Conservation (phyloP, 441 rosid genomes). For the Jatropha podagrica region DNA sequence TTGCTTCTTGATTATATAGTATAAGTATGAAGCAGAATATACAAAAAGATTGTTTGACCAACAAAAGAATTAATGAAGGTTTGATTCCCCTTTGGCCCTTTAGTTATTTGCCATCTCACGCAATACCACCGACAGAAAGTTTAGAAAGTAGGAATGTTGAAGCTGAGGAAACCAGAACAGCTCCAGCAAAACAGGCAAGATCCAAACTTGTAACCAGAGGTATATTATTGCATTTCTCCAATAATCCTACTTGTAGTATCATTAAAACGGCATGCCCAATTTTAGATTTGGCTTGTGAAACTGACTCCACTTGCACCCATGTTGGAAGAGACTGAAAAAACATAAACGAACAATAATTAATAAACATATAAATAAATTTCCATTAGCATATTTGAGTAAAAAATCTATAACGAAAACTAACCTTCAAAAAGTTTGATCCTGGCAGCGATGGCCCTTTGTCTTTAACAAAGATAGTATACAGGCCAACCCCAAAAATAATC, state of each 20-base stretch:
- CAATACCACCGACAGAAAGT: constrained; percentile 34
- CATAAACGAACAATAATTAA: not conserved
- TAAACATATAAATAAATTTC: no score
- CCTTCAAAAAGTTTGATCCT: constrained; percentile 48
- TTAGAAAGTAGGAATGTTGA: constrained; percentile 56
- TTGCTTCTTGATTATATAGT: not conserved
- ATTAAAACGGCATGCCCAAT: constrained; percentile 69
- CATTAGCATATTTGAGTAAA: no score
- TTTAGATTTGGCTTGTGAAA: constrained; percentile 61
- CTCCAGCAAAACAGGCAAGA: constrained; percentile 67
- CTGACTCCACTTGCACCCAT: constrained; percentile 53
- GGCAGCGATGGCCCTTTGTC: constrained; percentile 30
- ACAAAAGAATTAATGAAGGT: not conserved
- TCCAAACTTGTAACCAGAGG: constrained; percentile 54
- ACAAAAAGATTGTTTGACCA: constrained; percentile 1
- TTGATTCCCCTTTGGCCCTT: not conserved
- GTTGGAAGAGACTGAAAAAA: constrained; percentile 45
- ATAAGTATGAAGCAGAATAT: not conserved
- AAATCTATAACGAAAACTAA: not conserved
- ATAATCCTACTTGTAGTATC: constrained; percentile 71
- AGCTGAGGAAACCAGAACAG: constrained; percentile 55
- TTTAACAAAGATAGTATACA: constrained; percentile 56
- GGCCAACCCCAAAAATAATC: constrained; percentile 59
- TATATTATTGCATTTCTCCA: constrained; percentile 57
- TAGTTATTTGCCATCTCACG: constrained; percentile 7